A percentile compares a stretch with the other conserved stretches of the same genome.
These are phyloP conservation scores for Exophiala viscosa DNA, from an alignment of 2,329 filamentous ascomycete species.

Conservation along the genomic window DNA sequence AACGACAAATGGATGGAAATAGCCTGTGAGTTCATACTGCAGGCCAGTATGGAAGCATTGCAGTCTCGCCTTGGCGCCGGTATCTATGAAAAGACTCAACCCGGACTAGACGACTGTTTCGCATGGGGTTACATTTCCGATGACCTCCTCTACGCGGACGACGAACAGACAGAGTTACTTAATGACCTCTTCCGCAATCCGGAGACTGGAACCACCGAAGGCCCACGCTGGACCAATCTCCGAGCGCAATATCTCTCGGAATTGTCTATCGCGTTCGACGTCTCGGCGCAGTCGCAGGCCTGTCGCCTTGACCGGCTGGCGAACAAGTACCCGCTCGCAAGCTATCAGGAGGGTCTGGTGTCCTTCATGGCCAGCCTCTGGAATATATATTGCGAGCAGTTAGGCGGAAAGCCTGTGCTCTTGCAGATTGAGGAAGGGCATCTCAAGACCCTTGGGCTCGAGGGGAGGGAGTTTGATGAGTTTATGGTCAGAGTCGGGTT, in stretches of 20 bases:
- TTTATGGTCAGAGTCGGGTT: conserved; percentile 19
- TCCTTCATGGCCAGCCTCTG: conserved; percentile 15
- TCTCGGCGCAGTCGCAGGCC: conserved; percentile 5
- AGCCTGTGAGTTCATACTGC: conserved; percentile 24
- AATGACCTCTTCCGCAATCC: conserved; percentile 11
- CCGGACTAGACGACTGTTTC: conserved; percentile 23
- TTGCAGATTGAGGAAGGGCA: conserved; percentile 29
- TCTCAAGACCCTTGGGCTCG: conserved; percentile 17
- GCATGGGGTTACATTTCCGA: conserved; percentile 24
- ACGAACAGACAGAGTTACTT: conserved; percentile 4
- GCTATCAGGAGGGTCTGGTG: conserved; percentile 13
- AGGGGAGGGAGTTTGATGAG: conserved; percentile 20
- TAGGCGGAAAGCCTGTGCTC: conserved; percentile 29
- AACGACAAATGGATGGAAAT: conserved; percentile 23
- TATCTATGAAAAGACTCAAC: background rate
- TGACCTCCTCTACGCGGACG: conserved; percentile 1
- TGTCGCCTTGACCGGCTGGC: conserved; percentile 19
- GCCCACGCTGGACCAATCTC: conserved; percentile 16
- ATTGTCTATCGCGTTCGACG: conserved; percentile 13
- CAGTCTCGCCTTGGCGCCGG: background rate
- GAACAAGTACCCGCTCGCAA: conserved; percentile 16
- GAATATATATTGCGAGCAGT: conserved; percentile 6
- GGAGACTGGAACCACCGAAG: background rate
- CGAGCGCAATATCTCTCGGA: conserved; percentile 16
- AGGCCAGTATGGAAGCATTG: conserved; percentile 19